Base-by-base conservation (phyloP, 2,329 filamentous ascomycete genomes). In the Karstenula rhodostoma region DNA sequence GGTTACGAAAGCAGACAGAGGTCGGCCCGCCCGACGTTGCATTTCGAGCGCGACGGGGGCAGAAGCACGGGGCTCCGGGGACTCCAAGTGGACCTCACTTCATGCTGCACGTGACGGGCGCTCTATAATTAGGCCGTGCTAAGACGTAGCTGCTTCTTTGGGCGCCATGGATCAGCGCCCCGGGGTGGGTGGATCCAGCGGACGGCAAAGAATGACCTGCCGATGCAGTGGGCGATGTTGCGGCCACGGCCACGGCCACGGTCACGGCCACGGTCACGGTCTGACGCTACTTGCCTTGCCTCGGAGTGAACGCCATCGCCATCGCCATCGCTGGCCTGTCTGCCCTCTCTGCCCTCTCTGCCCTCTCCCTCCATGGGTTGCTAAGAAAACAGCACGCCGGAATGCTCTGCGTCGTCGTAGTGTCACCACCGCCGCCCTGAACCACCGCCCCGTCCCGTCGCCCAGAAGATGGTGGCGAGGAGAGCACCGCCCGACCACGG, bases 381-480 rank as follows among this genome's bases (percentile, higher is more conserved):
- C 63, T 70, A 60, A 58, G 59, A 55, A 58, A n/a, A 52, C 32
- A 53, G n/a, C 42, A 27, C 50, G 53, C 64, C 57, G 66, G 57
- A 58, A 69, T 68, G 67, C 60, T 64, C 63, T 42, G 68, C 66
- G 64, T 59, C 56, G 47, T 42, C 66, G 62, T 58, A 57, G 47
- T 42, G 43, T 54, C 59, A 43, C 50, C 55, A 17, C 57, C 59
- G 57, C 51, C 25, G 46, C 56, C 60, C 37, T 57, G 51, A 61
- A 54, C 37, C 52, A n/a, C 25, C 51, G 33, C 58, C 43, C 19
- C 44, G 29, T 48, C 23, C 49, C 27, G 22, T n/a, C 44, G 29
- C 15, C 29, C 51, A 46, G 48, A 65, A 49, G 25, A 74, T 73
- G 72, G 68, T 71, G 56, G 69, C 64, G 66, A 63, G 66, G 65